Percentiles rank a stretch among this genome's conserved stretches.
phyloP scores from a whole-genome alignment of 495 filamentous ascomycete genomes.

The Amniculicola lignicola region DNA sequence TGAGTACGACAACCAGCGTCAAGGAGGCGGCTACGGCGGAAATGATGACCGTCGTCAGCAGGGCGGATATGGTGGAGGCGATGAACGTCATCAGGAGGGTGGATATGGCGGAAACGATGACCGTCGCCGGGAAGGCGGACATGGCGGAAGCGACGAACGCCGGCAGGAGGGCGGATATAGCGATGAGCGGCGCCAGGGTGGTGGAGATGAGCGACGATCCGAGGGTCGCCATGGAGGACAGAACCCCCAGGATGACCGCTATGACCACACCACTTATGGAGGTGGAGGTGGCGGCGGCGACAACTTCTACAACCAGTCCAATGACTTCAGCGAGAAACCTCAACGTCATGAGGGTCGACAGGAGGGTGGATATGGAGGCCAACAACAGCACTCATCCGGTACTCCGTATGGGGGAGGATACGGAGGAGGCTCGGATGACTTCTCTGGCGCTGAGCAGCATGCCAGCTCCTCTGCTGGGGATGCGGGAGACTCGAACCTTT shows the following conservation, averaged over 20 bases:
- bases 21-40: conserved; percentile 4
- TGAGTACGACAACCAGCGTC: neutral
- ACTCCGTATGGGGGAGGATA: conserved; percentile 39
- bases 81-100: neutral
- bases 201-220: neutral
- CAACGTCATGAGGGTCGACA: conserved; percentile 1
- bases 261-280: conserved; percentile 5
- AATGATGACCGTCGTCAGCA: too few relatives aligned
- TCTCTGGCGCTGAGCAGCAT: conserved; percentile 49
- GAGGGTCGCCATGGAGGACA: neutral
- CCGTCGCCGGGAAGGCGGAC: conserved; percentile 14
- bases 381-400: conserved; percentile 33
- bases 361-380: conserved; percentile 7
- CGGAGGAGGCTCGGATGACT: conserved; percentile 46
- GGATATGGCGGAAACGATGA: conserved; percentile 10
- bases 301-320: conserved; percentile 19
- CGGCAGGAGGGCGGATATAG: neutral
- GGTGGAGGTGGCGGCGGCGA: conserved; percentile 6
- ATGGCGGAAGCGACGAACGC: conserved; percentile 6
- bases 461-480: conserved; percentile 52
- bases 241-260: neutral
- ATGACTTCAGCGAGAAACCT: conserved; percentile 8
- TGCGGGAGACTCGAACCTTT: conserved; percentile 47
- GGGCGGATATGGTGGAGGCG: conserved; percentile 2
- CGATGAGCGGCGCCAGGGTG: conserved; percentile 1